Evolutionary conservation across 768 basidiomycete species (phyloP).

Genomic region (Pisolithus microcarpus): DNA sequence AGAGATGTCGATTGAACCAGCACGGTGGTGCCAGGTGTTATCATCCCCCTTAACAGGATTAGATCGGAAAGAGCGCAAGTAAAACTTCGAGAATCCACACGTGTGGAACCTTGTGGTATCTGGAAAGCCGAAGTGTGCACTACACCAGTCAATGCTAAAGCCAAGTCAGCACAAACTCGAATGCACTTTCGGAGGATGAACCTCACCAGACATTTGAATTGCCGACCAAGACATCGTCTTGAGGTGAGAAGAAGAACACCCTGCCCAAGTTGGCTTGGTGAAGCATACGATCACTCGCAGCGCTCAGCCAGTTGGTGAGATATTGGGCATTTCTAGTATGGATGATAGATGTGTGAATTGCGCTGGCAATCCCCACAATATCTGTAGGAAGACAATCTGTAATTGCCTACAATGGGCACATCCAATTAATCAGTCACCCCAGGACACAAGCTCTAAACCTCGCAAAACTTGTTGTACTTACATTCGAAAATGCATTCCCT

Average conservation of each 20-base stretch:
- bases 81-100: slow-evolving; percentile 5
- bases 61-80: slow-evolving; percentile 8
- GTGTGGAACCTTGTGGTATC: slow-evolving; percentile 9
- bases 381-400: background rate
- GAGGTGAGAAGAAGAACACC: background rate
- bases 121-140: slow-evolving; percentile 4
- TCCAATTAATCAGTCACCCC: background rate
- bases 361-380: background rate
- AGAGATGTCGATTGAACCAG: background rate
- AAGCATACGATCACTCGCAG: background rate
- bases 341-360: background rate
- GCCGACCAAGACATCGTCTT: background rate
- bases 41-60: slow-evolving; percentile 5
- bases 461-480: background rate
- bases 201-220: background rate
- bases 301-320: background rate
- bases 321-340: background rate
- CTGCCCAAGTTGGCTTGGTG: background rate
- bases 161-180: background rate
- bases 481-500: background rate
- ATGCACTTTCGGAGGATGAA: background rate
- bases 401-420: background rate
- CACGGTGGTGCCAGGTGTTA: background rate
- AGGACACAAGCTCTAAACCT: no score
- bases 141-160: slow-evolving; percentile 7